phyloP scores from a whole-genome alignment of 106 monocot species.

The Dioscorea alata region DNA sequence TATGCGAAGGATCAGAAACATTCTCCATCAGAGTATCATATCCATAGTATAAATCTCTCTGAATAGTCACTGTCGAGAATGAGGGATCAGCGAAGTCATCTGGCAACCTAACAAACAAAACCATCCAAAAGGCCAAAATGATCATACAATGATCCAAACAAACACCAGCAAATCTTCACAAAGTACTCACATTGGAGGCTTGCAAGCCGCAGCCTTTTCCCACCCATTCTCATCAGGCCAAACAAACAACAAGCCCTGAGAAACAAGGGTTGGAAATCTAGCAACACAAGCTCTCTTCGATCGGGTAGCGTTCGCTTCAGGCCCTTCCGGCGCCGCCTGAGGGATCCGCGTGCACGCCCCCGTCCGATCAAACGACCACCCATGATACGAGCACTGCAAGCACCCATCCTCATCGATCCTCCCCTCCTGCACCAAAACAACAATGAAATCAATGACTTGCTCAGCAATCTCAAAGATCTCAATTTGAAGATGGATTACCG shows the following conservation, averaged over 20 bases:
- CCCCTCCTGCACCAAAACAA: conserved; percentile 53
- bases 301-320: conserved; percentile 51
- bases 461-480: background rate
- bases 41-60: conserved; percentile 88
- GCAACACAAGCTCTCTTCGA: conserved; percentile 59
- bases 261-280: conserved; percentile 78
- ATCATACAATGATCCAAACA: background rate
- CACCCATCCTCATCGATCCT: conserved; percentile 92
- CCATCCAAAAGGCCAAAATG: background rate
- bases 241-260: conserved; percentile 88
- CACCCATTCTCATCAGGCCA: conserved; percentile 98
- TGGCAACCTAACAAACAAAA: conserved; percentile 58
- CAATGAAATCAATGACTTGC: background rate
- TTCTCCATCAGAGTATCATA: conserved; percentile 98
- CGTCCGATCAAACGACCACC: conserved; percentile 84
- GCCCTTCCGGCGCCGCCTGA: conserved; percentile 71
- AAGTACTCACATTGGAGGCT: conserved; percentile 60
- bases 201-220: conserved; percentile 65
- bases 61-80: conserved; percentile 88
- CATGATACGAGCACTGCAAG: conserved; percentile 98
- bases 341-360: conserved; percentile 78
- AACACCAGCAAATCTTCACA: background rate
- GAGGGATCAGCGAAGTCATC: conserved; percentile 70
- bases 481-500: conserved; percentile 26
- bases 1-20: conserved; percentile 97